Percentiles rank a stretch among this genome's conserved stretches.
These are phyloP conservation scores for Skeletonema potamos DNA, from an alignment of 108 stramenopile genomes.

Conservation along the genomic window DNA sequence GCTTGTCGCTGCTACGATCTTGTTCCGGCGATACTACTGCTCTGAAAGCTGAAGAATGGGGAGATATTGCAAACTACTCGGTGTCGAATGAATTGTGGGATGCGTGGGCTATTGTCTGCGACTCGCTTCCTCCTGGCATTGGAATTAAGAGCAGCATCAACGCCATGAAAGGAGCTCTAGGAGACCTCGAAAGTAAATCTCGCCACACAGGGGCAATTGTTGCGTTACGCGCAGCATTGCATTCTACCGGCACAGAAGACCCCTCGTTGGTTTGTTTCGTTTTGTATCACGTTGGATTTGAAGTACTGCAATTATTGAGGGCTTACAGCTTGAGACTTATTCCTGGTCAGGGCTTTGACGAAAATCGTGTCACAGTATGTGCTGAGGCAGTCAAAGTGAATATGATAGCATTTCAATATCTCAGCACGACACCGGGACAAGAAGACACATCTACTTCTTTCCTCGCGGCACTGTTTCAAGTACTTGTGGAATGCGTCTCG, in stretches of 20 bases:
- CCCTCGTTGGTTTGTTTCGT: conserved; percentile 39
- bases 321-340: conserved; percentile 51
- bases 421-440: conserved; percentile 35
- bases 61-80: conserved; percentile 35
- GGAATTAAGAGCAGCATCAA: conserved; percentile 49
- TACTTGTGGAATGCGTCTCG: conserved; percentile 57
- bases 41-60: conserved; percentile 44
- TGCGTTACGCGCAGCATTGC: conserved; percentile 46
- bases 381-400: conserved; percentile 70
- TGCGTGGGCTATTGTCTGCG: conserved; percentile 57
- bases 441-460: conserved; percentile 56
- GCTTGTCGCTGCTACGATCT: conserved; percentile 43
- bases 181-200: conserved; percentile 30
- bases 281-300: conserved; percentile 49
- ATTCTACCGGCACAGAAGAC: conserved; percentile 25
- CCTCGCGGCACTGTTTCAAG: conserved; percentile 57
- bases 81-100: conserved; percentile 58
- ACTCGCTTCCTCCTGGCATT: conserved; percentile 14
- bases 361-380: conserved; percentile 49
- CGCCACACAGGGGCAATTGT: conserved; percentile 46
- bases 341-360: conserved; percentile 15
- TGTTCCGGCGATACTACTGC: conserved; percentile 48
- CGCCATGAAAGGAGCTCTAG: conserved; percentile 54
- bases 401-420: conserved; percentile 70
- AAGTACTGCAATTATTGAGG: conserved; percentile 60